Evolutionary conservation across 2,329 filamentous ascomycete species (phyloP).

Genomic region (Botrytis squamosa): DNA sequence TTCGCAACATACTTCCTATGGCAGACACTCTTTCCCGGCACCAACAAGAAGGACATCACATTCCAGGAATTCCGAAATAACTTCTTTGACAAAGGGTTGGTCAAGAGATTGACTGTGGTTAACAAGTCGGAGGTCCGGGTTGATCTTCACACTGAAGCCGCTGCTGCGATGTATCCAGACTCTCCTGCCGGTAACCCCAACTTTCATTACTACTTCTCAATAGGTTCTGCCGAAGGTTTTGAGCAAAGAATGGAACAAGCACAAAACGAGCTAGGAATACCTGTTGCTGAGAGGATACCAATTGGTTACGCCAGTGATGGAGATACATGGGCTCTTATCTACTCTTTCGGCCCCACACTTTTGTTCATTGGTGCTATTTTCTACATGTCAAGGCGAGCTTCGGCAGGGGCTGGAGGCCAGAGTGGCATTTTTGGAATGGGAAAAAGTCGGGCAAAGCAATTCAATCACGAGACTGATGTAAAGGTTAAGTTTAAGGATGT

Average conservation of each 20-base stretch:
- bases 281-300: slow-evolving; percentile 83
- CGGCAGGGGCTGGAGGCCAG: slow-evolving; percentile 61
- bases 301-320: slow-evolving; percentile 83
- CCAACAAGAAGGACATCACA: slow-evolving; percentile 77
- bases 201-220: slow-evolving; percentile 90
- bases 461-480: slow-evolving; percentile 94
- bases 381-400: slow-evolving; percentile 75
- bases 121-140: slow-evolving; percentile 77
- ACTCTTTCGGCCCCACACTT: slow-evolving; percentile 60
- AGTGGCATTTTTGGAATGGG: slow-evolving; percentile 93
- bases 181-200: slow-evolving; percentile 65
- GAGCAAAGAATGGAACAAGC: slow-evolving; percentile 85
- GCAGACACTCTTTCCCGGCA: slow-evolving; percentile 63
- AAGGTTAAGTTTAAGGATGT: slow-evolving; percentile 98
- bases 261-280: slow-evolving; percentile 83
- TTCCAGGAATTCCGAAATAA: slow-evolving; percentile 95
- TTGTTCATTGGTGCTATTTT: slow-evolving; percentile 80
- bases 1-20: slow-evolving; percentile 64
- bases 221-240: slow-evolving; percentile 91
- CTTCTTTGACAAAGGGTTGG: slow-evolving; percentile 92
- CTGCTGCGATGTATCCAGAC: slow-evolving; percentile 71
- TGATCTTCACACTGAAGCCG: slow-evolving; percentile 72
- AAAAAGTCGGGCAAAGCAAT: slow-evolving; percentile 92
- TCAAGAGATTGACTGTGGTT: slow-evolving; percentile 85
- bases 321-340: slow-evolving; percentile 59